phyloP scores from a whole-genome alignment of 805 yeast genomes.

The Cyberlindnera mississippiensis region DNA sequence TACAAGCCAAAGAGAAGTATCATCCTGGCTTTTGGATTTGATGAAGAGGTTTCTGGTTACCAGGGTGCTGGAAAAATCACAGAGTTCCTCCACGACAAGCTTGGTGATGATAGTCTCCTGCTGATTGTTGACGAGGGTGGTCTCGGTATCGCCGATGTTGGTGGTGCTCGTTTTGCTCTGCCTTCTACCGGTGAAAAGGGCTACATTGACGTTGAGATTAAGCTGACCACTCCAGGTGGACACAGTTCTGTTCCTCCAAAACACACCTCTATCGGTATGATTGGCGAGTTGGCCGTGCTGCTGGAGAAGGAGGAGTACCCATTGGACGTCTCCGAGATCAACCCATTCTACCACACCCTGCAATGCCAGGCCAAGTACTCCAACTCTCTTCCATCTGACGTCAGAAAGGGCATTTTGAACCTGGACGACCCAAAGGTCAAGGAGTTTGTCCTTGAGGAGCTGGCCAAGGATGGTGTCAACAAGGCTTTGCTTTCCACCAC shows the following conservation, averaged over 20 bases:
- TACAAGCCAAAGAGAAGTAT: constrained; percentile 61
- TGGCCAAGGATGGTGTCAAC: constrained; percentile 12
- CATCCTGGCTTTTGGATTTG: constrained; percentile 67
- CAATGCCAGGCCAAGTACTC: constrained; percentile 57
- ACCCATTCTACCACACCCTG: constrained; percentile 55
- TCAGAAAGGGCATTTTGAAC: constrained; percentile 28
- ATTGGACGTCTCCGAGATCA: constrained; percentile 34
- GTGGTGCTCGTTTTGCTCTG: constrained; percentile 42
- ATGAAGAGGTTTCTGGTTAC: constrained; percentile 56
- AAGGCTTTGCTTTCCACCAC: constrained; percentile 19
- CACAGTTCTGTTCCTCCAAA: constrained; percentile 77
- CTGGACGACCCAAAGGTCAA: constrained; percentile 33
- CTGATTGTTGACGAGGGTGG: constrained; percentile 72
- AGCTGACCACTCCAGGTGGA: constrained; percentile 64
- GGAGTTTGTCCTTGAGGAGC: constrained; percentile 27
- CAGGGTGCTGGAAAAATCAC: constrained; percentile 50
- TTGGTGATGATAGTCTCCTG: constrained; percentile 58
- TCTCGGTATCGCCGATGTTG: constrained; percentile 21
- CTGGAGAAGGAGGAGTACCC: constrained; percentile 44
- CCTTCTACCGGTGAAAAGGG: constrained; percentile 65
- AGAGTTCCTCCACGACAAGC: constrained; percentile 42
- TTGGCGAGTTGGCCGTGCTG: constrained; percentile 39
- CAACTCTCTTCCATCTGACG: constrained; percentile 15
- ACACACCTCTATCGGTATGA: constrained; percentile 45
- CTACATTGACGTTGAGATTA: constrained; percentile 46